Conservation (phyloP, 306 rosid species). For the Cotoneaster glaucophyllus region DNA sequence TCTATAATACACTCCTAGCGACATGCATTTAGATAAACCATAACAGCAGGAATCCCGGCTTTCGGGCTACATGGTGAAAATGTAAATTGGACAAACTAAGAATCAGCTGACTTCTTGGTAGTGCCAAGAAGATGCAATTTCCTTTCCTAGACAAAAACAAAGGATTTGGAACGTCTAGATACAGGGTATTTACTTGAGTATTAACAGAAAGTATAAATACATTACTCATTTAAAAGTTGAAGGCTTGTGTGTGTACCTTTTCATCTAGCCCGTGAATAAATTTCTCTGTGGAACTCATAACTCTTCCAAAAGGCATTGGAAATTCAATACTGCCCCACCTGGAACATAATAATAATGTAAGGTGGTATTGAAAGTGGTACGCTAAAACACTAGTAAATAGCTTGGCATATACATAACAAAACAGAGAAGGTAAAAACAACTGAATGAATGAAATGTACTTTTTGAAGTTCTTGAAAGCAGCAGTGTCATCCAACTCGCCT, state of each 20-base stretch:
- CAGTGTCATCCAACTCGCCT: slow-evolving; percentile 96
- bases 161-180: background rate
- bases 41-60: background rate
- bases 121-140: background rate
- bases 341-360: slow-evolving; percentile 24
- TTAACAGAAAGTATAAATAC: background rate
- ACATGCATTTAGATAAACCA: background rate
- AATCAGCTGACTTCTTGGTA: background rate
- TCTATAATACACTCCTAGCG: background rate
- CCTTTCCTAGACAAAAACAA: background rate
- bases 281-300: slow-evolving; percentile 77
- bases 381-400: slow-evolving; percentile 9
- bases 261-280: slow-evolving; percentile 85
- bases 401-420: background rate
- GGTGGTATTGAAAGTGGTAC: slow-evolving; percentile 1
- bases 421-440: slow-evolving; percentile 9
- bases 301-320: slow-evolving; percentile 95
- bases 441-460: slow-evolving; percentile 42
- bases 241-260: slow-evolving; percentile 50
- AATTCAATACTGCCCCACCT: slow-evolving; percentile 90
- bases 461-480: slow-evolving; percentile 95
- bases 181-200: background rate
- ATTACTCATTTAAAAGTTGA: background rate
- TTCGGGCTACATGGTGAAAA: background rate
- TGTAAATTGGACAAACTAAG: background rate